Evolutionary conservation across 129 eudicot genomes (phyloP), one percentile per base, ranked within the genome.

Genomic region (Flaveria bidentis): DNA sequence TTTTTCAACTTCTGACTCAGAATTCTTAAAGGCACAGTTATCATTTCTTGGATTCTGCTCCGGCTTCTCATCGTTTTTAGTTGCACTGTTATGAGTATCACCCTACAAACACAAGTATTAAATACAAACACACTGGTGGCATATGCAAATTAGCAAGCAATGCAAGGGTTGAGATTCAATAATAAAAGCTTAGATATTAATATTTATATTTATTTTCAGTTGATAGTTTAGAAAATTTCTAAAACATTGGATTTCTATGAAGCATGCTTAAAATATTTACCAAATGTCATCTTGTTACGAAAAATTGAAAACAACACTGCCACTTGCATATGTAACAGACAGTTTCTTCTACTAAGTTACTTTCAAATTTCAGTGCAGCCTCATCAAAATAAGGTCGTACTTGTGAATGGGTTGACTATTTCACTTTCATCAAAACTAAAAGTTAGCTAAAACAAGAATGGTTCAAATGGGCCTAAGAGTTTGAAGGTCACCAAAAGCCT

Each of bases 61-160:
- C 41, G 65, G 47, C 68, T 69, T 65, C 82, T 76, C 73, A 15
- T 81, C 49, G 73, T 18, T 28, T 42, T 77, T 33, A 55, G 70
- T 72, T 71, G 28, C 82, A 46, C 51, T 69, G 60, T 76, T 50
- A 51, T 46, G 16, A 36, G 84, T 69, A 76, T 78, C 72, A 73
- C 69, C 72, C 91, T 87, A 82, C 77, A 52, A 62, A 12, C 50
- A 45, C 28, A 67, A 58, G 36, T 62, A 70, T 50, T 39, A 36
- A 36, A 36, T 62, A 72, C 51, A 71, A 62, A 55, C 55, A 46
- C 18, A 57, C 25, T 13, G 1, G 53, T 64, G 64, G 61, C 50
- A 7, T 49, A 46, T 28, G 76, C 69, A 41, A 39, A 45, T 58
- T 22, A 10, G 33, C 64, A 58, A 58, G 14, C 36, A 58, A 58